Percentiles rank a stretch among this genome's conserved stretches.
These are phyloP conservation scores for Pilasporangium apinafurcum DNA, from an alignment of 352 stramenopile species.

Conservation along the genomic window DNA sequence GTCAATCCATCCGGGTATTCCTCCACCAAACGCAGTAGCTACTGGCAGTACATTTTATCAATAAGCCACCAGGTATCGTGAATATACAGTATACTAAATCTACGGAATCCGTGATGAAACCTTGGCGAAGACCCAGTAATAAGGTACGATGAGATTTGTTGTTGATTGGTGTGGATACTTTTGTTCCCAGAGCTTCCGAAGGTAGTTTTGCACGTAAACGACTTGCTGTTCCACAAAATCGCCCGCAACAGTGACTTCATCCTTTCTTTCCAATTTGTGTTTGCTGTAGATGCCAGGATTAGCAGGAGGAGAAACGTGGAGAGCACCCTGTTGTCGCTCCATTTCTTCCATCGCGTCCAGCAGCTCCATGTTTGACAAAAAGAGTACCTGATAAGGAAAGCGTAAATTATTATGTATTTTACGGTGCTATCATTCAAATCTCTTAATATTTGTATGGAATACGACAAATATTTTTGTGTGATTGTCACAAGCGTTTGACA, in stretches of 20 bases:
- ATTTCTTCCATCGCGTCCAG: conserved; percentile 48
- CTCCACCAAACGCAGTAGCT: conserved; percentile 46
- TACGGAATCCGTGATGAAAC: conserved; percentile 6
- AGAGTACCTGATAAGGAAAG: too few species aligned
- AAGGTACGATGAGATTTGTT: conserved; percentile 22
- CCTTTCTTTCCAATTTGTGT: background rate
- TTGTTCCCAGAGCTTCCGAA: conserved; percentile 29
- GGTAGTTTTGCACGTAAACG: conserved; percentile 22
- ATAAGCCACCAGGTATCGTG: background rate
- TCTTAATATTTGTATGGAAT: too few species aligned
- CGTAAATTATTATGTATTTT: too few species aligned
- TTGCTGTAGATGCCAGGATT: background rate
- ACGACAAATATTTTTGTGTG: too few species aligned
- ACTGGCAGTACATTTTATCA: background rate
- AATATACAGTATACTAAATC: too few species aligned
- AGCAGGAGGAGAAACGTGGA: too few species aligned
- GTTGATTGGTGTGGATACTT: conserved; percentile 12
- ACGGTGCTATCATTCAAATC: too few species aligned
- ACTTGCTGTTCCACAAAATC: conserved; percentile 52
- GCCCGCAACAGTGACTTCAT: background rate
- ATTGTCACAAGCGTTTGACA: too few species aligned
- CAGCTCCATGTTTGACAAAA: conserved; percentile 46
- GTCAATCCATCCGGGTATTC: conserved; percentile 69
- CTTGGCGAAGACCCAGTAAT: conserved; percentile 53
- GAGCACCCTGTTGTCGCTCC: conserved; percentile 11